phyloP scores from a whole-genome alignment of 805 yeast genomes.

The Yueomyces sinensis region DNA sequence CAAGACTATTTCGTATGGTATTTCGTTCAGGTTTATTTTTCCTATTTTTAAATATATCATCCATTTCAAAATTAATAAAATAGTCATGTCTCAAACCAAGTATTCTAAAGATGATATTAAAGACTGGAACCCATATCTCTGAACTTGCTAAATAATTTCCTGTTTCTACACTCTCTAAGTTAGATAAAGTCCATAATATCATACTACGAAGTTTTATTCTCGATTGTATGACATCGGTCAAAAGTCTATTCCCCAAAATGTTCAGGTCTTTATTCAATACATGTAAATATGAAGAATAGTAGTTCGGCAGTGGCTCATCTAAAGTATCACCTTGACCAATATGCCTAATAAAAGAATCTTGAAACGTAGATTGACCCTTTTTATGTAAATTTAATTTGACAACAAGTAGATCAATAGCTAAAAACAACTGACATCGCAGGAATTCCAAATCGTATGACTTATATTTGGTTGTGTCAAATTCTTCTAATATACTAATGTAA shows the following conservation, averaged over 20 bases:
- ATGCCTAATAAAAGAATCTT: too few species aligned
- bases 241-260: too few species aligned
- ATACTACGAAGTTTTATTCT: too few species aligned
- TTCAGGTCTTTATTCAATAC: too few species aligned
- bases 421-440: constrained; percentile 21
- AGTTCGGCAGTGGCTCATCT: too few species aligned
- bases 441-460: constrained; percentile 11
- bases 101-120: constrained; percentile 11
- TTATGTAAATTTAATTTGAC: too few species aligned
- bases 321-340: too few species aligned
- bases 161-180: constrained; percentile 8
- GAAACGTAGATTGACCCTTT: too few species aligned
- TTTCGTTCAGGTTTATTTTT: too few species aligned
- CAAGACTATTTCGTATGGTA: constrained; percentile 12
- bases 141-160: constrained; percentile 8
- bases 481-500: constrained; percentile 10
- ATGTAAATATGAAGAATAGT: too few species aligned
- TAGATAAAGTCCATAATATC: constrained; percentile 16
- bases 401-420: constrained; percentile 9
- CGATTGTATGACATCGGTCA: too few species aligned
- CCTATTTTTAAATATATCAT: too few species aligned
- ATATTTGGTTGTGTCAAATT: constrained; percentile 7
- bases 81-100: constrained; percentile 16
- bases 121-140: constrained; percentile 17
- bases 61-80: constrained; percentile 8